Evolutionary conservation across 495 filamentous ascomycete species (phyloP), one percentile per base, ranked within the genome.

Genomic region (Aspergillus sclerotioniger): DNA sequence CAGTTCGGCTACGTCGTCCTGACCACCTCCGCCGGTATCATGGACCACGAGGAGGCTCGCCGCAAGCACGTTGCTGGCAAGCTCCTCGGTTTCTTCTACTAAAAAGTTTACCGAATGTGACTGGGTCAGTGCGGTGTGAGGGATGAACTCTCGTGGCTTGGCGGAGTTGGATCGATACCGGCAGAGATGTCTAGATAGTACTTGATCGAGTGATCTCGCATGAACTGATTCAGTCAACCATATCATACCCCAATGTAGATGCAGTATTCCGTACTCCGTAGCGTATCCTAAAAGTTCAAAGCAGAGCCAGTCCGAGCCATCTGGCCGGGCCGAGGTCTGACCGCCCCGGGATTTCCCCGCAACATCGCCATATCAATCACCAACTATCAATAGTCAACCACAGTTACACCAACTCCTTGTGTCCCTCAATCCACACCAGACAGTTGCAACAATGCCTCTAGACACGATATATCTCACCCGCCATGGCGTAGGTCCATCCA

Each of bases 41-140:
- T 98, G 93, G 94, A 98, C 82, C 94, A 98, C 79, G 94, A 98
- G 83, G 94, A 98, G 86, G 94, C 94, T 59, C 85, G 94, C 73
- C 84, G 94, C 77, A 97, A 97, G 84, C 94, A 98, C 82, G 90
- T 93, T 72, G 85, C 91, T 66, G 92, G 92, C 77, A 96, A 96
- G 85, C 90, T 96, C 77, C 84, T 95, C 64, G 91, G 91, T 60
- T 96, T 96, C 87, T 95, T 96, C 84, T 95, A 96, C 82, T 95
- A 91, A 73, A 74, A 74, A 69, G 33, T 59, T 59, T 67, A 65
- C 62, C 64, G 64, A 62, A 25, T 56, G 56, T 56, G 62, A 59
- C 62, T 54, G 63, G 59, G 53, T 60, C 53, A 67, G 65, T 59
- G 63, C 16, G 32, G 16, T 39, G 51, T 25, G 54, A 51, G 44